Base-by-base conservation (phyloP, 176 grass and related monocot species). In the Zoysia japonica region DNA sequence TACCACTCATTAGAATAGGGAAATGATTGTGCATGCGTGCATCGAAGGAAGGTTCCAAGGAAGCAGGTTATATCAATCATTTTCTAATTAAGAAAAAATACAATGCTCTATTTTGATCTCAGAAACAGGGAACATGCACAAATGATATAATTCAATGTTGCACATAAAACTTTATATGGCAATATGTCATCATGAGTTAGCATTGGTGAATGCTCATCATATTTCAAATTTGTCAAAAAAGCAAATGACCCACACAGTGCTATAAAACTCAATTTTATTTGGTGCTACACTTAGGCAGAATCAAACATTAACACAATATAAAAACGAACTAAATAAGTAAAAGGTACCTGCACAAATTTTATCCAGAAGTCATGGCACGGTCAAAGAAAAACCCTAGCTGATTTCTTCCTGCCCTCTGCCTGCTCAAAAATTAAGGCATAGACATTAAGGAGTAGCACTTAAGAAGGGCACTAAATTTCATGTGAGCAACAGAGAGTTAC, bases 311-410 rank as follows among this genome's bases (percentile, higher is more conserved):
- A 50, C 39, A 57, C 12, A 78, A 47, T 10, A 48, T 45, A 78
- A 50, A 50, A 71, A 77, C 3, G 6, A 71, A 66, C 60, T 28
- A 65, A 80, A 65, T 75, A 80, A 19, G 42, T 46, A 46, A 61
- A 52, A 53, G 8, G 6, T 85, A 85, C 87, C 87, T 85, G 72
- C 83, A 73, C 78, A 73, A 81, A 85, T 72, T 82, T 80, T 72
- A 65, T 85, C 83, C 71, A 81, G 57, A 65, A 88, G 63, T 20
- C 59, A 76, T 28, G 39, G 37, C 47, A 78, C 83, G 61, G 54
- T 51, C 36, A 17, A 72, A 77, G 72, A 80, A 76, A 73, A 64
- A 56, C 46, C n/a, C 59, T 67, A 39, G 59, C 78, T 28, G 51
- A 78, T 67, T 67, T 72, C 82, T 81, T 85, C 67, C 51, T 9